Evolutionary conservation across 352 stramenopile species (phyloP).

Genomic region (Pythium aphanidermatum): DNA sequence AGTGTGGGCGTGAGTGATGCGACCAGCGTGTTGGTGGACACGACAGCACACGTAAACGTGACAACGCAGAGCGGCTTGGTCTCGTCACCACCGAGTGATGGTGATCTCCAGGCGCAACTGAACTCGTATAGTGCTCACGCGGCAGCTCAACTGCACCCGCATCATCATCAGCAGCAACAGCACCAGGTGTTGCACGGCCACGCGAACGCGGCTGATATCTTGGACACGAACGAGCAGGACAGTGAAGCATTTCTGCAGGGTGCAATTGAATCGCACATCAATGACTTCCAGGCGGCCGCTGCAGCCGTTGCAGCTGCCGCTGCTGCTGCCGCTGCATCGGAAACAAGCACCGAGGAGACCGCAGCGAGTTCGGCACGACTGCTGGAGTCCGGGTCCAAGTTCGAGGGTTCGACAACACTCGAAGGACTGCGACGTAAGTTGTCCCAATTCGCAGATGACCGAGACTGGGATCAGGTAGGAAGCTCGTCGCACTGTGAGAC

Average conservation of each 20-base stretch:
- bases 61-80: too few species aligned
- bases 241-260: conserved; percentile 46
- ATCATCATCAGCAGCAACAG: conserved; percentile 13
- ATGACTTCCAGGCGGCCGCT: conserved; percentile 28
- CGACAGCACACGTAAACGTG: too few species aligned
- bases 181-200: conserved; percentile 27
- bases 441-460: conserved; percentile 25
- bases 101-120: conserved; percentile 8
- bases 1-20: too few species aligned
- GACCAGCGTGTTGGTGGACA: too few species aligned
- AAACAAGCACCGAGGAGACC: background rate
- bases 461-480: conserved; percentile 26
- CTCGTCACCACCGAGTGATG: conserved; percentile 21
- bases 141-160: conserved; percentile 19
- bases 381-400: conserved; percentile 6
- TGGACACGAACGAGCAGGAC: conserved; percentile 38
- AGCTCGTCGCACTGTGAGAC: too few species aligned
- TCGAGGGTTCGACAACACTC: conserved; percentile 24
- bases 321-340: conserved; percentile 1
- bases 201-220: conserved; percentile 29
- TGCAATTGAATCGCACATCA: conserved; percentile 46
- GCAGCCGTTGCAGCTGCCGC: conserved; percentile 20
- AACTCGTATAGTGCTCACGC: conserved; percentile 11
- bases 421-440: conserved; percentile 25
- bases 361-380: too few species aligned